A percentile compares a stretch with the other conserved stretches of the same genome.
Evolutionary conservation across 225 moss, liverwort and hornwort species (phyloP).

Genomic region (Physcomitrium patens): DNA sequence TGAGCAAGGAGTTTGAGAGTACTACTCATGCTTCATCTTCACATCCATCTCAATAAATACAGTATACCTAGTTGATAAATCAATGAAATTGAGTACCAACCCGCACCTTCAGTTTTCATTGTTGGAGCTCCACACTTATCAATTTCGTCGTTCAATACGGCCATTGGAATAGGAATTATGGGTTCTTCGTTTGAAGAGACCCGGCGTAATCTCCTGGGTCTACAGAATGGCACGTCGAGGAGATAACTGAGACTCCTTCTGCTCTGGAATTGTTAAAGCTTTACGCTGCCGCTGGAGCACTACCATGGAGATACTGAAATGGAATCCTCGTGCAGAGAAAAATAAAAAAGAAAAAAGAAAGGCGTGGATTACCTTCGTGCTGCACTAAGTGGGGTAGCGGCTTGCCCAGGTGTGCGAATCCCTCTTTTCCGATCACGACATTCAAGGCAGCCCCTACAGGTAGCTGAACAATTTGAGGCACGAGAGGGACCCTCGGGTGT

Average conservation of each 20-base stretch:
- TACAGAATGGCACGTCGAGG: slow-evolving; percentile 19
- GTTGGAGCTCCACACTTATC: slow-evolving; percentile 32
- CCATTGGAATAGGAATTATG: slow-evolving; percentile 61
- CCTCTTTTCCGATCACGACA: slow-evolving; percentile 77
- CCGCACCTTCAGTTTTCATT: slow-evolving; percentile 36
- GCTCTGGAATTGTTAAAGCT: not conserved
- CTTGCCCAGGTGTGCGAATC: slow-evolving; percentile 74
- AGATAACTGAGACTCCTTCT: not conserved
- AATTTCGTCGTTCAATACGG: slow-evolving; percentile 39
- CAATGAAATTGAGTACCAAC: not conserved
- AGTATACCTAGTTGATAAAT: not conserved
- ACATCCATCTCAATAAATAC: not conserved
- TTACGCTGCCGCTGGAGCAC: not conserved
- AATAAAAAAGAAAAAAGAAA: not conserved
- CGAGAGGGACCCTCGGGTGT: slow-evolving; percentile 31
- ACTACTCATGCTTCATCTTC: not conserved
- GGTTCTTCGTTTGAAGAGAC: slow-evolving; percentile 37
- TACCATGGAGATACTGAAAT: not conserved
- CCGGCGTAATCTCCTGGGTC: slow-evolving; percentile 54
- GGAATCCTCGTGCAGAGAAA: not conserved
- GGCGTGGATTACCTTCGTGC: slow-evolving; percentile 54
- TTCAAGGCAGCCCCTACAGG: slow-evolving; percentile 47
- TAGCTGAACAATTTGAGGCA: slow-evolving; percentile 24
- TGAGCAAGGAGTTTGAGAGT: not conserved
- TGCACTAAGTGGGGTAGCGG: slow-evolving; percentile 70